phyloP scores from a whole-genome alignment of 805 yeast genomes.

The Wickerhamomyces chaumierensis region DNA sequence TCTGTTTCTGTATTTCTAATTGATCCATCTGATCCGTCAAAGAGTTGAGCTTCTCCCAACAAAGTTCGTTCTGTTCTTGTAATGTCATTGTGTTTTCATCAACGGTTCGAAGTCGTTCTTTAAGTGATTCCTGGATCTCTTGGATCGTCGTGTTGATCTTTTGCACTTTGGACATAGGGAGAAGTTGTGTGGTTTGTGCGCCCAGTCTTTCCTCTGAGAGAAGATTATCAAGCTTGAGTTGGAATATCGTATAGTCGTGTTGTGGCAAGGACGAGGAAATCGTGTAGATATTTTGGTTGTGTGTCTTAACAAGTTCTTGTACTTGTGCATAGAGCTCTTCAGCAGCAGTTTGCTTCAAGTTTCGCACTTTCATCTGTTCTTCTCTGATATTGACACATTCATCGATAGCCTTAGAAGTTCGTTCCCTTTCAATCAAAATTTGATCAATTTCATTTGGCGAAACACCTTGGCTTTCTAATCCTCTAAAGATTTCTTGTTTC shows the following conservation, averaged over 20 bases:
- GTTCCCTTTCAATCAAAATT: constrained; percentile 51
- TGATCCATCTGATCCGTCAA: constrained; percentile 45
- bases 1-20: constrained; percentile 43
- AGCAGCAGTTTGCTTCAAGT: constrained; percentile 38
- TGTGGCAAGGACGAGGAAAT: constrained; percentile 25
- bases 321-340: constrained; percentile 39
- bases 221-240: constrained; percentile 28
- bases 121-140: constrained; percentile 34
- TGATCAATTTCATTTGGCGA: constrained; percentile 53
- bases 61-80: constrained; percentile 47
- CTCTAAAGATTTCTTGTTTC: constrained; percentile 28
- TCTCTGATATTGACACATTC: constrained; percentile 30
- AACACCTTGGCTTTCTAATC: constrained; percentile 43
- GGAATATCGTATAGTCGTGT: constrained; percentile 22
- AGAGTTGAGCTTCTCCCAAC: constrained; percentile 44
- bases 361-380: constrained; percentile 32
- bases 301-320: constrained; percentile 40
- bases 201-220: constrained; percentile 34
- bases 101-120: constrained; percentile 31
- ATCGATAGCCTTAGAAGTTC: constrained; percentile 43
- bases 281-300: constrained; percentile 42
- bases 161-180: too few species aligned
- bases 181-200: constrained; percentile 29
- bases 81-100: constrained; percentile 48
- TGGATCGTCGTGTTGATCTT: constrained; percentile 25